A percentile compares a stretch with the other conserved stretches of the same genome.
phyloP scores from a whole-genome alignment of 345 rosid genomes.

The Eucalyptus coolabah region DNA sequence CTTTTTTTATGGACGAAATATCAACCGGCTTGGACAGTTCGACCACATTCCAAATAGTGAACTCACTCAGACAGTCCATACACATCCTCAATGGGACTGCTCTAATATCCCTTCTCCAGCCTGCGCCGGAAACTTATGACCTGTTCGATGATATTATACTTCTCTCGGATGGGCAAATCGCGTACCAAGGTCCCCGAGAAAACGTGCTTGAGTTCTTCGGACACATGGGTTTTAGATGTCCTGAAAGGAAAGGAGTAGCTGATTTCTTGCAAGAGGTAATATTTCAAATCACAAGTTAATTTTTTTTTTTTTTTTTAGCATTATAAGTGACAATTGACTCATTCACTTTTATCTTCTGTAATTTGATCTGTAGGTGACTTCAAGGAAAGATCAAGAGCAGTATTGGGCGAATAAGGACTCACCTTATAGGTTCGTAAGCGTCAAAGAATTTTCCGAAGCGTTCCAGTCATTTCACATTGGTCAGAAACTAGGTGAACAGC shows the following conservation, averaged over 20 bases:
- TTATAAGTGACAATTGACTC: not conserved
- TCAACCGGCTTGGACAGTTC: constrained; percentile 82
- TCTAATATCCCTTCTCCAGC: constrained; percentile 71
- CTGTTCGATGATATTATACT: constrained; percentile 72
- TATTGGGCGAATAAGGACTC: constrained; percentile 52
- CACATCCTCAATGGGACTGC: constrained; percentile 64
- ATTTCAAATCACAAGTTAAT: not conserved
- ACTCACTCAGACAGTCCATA: constrained; percentile 46
- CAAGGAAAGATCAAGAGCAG: constrained; percentile 81
- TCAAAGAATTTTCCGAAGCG: constrained; percentile 50
- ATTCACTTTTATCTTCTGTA: not conserved
- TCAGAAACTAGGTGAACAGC: constrained; percentile 47
- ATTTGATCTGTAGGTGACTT: constrained; percentile 24
- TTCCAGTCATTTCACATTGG: constrained; percentile 66
- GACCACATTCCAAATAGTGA: constrained; percentile 71
- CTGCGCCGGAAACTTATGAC: constrained; percentile 69
- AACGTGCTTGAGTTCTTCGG: constrained; percentile 59
- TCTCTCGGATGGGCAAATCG: constrained; percentile 69
- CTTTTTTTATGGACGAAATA: constrained; percentile 86
- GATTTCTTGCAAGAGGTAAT: constrained; percentile 79
- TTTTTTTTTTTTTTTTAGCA: not conserved
- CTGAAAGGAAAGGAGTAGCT: constrained; percentile 77
- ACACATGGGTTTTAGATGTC: constrained; percentile 54
- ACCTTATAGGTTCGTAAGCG: constrained; percentile 51
- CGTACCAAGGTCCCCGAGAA: constrained; percentile 69